Base-by-base conservation (phyloP, 2,329 filamentous ascomycete species). In the Neofusicoccum cordaticola region DNA sequence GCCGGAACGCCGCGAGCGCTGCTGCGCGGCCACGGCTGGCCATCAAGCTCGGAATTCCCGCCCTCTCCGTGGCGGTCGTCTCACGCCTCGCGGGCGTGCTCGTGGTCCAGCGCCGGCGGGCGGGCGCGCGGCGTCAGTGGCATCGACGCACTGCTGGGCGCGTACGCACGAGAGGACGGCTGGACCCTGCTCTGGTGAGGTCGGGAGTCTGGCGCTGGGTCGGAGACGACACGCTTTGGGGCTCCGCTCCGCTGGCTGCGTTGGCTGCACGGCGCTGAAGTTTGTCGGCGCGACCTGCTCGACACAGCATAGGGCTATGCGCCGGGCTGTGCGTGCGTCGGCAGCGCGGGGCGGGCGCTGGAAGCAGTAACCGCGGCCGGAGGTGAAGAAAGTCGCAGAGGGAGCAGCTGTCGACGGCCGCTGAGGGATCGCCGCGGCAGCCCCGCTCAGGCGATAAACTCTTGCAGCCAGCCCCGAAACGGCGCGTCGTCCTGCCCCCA, bases 251-350 rank as follows among this genome's bases (percentile, higher is more conserved):
- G 53, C 9, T 15, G 37, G 3, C 11, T 39, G 37, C 37, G 19
- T 17, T 42, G 35, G 39, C 50, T 19, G 52, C 39, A 57, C 42
- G 41, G 56, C 56, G 56, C 56, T 60, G 56, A 47, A 60, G 56
- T 60, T 47, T 60, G 56, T 60, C 56, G 56, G 56, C 15, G 56
- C 56, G 56, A 47, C 15, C 31, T 60, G 56, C 56, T 60, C n/a
- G 56, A 47, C 41, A n/a, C 41, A 60, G 56, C 27, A 35, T 60
- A 60, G 56, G 42, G 35, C 35, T 22, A 22, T 22, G 22, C 22
- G 22, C 2, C 13, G 34, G 8, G 19, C 6, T 1, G 39, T 11
- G 52, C 37, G 27, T 35, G 53, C 41, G 31, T 45, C 37, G 22
- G 53, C 39, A 22, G 3, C 34, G 9, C 56, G 56, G 56, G 56